Conservation (phyloP, 2,329 filamentous ascomycete genomes). For the Exophiala phaeomuriformis region DNA sequence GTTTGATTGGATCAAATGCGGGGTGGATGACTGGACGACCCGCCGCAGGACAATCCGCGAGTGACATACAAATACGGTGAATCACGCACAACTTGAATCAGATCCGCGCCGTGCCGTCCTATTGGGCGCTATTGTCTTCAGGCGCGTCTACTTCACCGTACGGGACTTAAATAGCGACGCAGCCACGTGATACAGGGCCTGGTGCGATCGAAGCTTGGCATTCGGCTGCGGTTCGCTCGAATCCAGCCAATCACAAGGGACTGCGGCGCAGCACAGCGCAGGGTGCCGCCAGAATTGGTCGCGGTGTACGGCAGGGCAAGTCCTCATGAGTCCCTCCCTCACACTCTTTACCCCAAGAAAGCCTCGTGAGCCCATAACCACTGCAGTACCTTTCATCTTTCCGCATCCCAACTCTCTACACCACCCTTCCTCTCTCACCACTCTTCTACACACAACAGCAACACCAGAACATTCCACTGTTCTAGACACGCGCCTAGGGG, state of each 20-base stretch:
- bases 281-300: not conserved
- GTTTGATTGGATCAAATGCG: slow-evolving; percentile 12
- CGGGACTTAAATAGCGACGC: no score
- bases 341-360: slow-evolving; percentile 10
- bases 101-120: no score
- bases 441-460: not conserved
- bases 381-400: slow-evolving; percentile 6
- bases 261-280: not conserved
- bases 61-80: not conserved
- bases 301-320: not conserved
- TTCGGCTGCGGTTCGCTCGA: not conserved
- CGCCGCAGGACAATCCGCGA: not conserved
- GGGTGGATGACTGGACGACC: not conserved
- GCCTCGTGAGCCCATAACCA: slow-evolving; percentile 16
- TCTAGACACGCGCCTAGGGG: slow-evolving; percentile 11
- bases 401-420: slow-evolving; percentile 9
- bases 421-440: slow-evolving; percentile 5
- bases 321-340: not conserved
- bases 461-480: slow-evolving; percentile 1
- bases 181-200: no score
- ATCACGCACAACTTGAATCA: no score
- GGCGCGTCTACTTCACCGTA: no score
- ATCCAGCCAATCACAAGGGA: not conserved
- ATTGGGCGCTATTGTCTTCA: no score
- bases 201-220: not conserved